Evolutionary conservation across 148 eudicot species (phyloP), one percentile per base, ranked within the genome.

Genomic region (Rhododendron ovatum): DNA sequence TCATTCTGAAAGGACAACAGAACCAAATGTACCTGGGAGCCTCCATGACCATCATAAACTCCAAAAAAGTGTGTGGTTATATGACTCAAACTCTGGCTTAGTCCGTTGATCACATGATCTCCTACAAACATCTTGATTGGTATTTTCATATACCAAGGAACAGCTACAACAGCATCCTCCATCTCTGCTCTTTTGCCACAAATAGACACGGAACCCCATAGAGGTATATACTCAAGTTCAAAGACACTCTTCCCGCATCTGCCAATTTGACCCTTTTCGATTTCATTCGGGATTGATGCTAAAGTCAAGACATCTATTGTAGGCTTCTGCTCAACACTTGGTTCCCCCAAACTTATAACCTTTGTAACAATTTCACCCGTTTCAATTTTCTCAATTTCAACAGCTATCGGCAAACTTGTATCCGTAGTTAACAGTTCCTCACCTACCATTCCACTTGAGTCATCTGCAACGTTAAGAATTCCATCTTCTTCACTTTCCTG

Each of bases 21-120:
- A 61, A 73, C 3, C 28, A 69, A 79, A 75, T 48, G 50, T 81
- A 93, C 94, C 95, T 94, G 95, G 61, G 86, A 89, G 71, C 96
- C 96, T 78, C 96, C 95, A 88, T 94, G 96, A 87, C 96, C 96
- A 91, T 94, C 96, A 89, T 94, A 94, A 9, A 94, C 96, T 67
- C 96, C 96, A 85, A 91, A 94, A 82, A 92, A 94, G 84, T 92
- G 95, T 41, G 91, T 82, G 18, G 92, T 90, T 61, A 92, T 22
- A 75, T 90, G 91, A 91, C 89, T 90, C 89, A 94, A 86, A 86
- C 85, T 90, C 69, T 85, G 93, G 84, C 88, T 91, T 37, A 94
- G 80, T 71, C 92, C 90, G n/a, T 91, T 87, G 17, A 89, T 84
- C 37, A 86, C 89, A 82, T 79, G 57, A 55, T 91, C 92, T 35